phyloP scores from a whole-genome alignment of 2,329 filamentous ascomycete genomes.

The Hyphodiscus sp. region DNA sequence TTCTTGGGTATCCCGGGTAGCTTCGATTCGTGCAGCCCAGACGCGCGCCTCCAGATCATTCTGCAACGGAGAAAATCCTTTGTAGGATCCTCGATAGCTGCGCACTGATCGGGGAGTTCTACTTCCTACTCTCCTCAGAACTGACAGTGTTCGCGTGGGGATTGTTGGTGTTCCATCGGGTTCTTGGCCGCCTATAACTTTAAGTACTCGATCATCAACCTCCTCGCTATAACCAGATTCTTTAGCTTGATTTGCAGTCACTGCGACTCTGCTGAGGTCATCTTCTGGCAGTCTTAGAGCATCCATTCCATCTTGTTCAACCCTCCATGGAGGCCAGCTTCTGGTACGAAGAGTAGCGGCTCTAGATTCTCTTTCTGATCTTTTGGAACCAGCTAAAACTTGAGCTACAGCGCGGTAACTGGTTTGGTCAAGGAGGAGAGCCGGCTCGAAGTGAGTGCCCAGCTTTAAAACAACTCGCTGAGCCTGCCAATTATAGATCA shows the following conservation, averaged over 20 bases:
- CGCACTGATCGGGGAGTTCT: too few relatives aligned
- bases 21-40: conserved; percentile 52
- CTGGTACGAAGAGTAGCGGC: conserved; percentile 42
- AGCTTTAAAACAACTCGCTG: conserved; percentile 47
- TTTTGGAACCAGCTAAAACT: conserved; percentile 47
- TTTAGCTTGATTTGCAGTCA: conserved; percentile 46
- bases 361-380: conserved; percentile 43
- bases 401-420: conserved; percentile 50
- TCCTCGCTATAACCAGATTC: conserved; percentile 47
- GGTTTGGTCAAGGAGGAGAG: conserved; percentile 43
- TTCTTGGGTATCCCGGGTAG: conserved; percentile 55
- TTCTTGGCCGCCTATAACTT: conserved; percentile 46
- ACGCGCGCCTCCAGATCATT: neutral
- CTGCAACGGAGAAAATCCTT: neutral
- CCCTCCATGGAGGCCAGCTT: conserved; percentile 55
- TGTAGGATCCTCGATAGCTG: too few relatives aligned
- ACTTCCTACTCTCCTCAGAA: neutral
- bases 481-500: conserved; percentile 49
- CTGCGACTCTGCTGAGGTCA: conserved; percentile 46
- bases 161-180: conserved; percentile 49
- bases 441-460: conserved; percentile 41
- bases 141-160: conserved; percentile 39
- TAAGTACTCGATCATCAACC: conserved; percentile 42
- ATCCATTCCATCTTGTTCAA: conserved; percentile 52
- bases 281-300: conserved; percentile 45